Evolutionary conservation across 1,284 basidiomycete species (phyloP).

Genomic region (Ustilago sp.): DNA sequence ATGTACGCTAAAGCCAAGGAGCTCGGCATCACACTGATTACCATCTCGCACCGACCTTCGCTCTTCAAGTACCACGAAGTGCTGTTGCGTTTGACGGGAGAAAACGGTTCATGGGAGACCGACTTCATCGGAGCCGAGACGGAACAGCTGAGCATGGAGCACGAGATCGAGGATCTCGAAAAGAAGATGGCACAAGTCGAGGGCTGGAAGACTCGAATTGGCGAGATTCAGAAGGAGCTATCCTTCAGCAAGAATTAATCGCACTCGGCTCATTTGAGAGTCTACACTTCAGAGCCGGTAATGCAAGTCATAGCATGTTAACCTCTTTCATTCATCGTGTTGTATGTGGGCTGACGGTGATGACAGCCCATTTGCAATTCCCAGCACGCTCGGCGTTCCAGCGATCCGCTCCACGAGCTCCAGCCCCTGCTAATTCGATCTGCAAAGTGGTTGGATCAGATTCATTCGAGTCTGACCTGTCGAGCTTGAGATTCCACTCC

Average conservation of each 20-base stretch:
- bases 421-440: conserved; percentile 32
- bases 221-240: conserved; percentile 70
- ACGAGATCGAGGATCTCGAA: conserved; percentile 70
- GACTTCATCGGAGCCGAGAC: conserved; percentile 78
- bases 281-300: not conserved
- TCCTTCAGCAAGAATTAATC: conserved; percentile 62
- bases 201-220: conserved; percentile 69
- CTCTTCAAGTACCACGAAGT: conserved; percentile 79
- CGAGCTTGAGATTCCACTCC: conserved; percentile 34
- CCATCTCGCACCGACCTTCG: conserved; percentile 78
- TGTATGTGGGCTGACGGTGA: conserved; percentile 25
- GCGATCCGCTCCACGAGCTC: conserved; percentile 38
- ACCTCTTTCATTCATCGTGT: not conserved
- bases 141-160: conserved; percentile 77
- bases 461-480: not conserved
- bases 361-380: conserved; percentile 26
- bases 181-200: conserved; percentile 70
- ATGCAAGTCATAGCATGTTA: not conserved
- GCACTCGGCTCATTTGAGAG: not conserved
- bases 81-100: conserved; percentile 78
- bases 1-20: conserved; percentile 96
- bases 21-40: conserved; percentile 89
- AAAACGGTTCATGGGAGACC: conserved; percentile 79
- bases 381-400: conserved; percentile 46
- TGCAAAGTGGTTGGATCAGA: conserved; percentile 15